These are phyloP conservation scores for Picea abies DNA, from an alignment of 83 land plant species.

Conservation along the genomic window DNA sequence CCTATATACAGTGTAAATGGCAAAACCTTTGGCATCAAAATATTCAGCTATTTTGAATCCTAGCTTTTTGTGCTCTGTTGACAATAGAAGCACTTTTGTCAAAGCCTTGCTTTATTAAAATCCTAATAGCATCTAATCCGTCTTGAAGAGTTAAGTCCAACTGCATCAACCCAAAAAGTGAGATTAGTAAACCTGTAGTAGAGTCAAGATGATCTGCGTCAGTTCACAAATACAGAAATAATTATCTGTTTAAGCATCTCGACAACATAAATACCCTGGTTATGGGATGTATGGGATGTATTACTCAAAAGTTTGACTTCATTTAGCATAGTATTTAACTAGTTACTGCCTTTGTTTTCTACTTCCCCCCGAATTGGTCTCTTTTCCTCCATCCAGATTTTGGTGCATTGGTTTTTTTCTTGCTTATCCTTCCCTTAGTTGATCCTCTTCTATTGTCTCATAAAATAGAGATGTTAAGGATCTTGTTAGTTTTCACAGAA, in stretches of 20 bases:
- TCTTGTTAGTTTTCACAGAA: background rate
- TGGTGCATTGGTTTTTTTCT: background rate
- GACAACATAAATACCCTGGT: background rate
- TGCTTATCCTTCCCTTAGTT: no score
- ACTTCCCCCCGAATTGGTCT: background rate
- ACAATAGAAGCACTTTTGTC: slow-evolving; percentile 56
- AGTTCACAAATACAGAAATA: background rate
- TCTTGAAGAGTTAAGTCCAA: slow-evolving; percentile 54
- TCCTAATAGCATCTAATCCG: slow-evolving; percentile 59
- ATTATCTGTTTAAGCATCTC: background rate
- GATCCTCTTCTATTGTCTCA: background rate
- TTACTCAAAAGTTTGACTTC: background rate
- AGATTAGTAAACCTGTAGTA: background rate
- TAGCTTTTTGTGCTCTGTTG: slow-evolving; percentile 30
- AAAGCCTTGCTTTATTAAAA: slow-evolving; percentile 53
- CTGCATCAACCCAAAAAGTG: slow-evolving; percentile 25
- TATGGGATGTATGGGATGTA: no score
- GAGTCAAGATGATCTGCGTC: background rate
- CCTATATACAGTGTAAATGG: background rate
- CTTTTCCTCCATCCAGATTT: slow-evolving; percentile 11
- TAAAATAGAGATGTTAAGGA: background rate
- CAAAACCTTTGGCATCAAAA: background rate
- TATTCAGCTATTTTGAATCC: slow-evolving; percentile 19
- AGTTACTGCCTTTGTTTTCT: background rate
- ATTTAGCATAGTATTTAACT: background rate